Evolutionary conservation across 768 basidiomycete species (phyloP), one percentile per base, ranked within the genome.

Genomic region (Austroboletus festivus): DNA sequence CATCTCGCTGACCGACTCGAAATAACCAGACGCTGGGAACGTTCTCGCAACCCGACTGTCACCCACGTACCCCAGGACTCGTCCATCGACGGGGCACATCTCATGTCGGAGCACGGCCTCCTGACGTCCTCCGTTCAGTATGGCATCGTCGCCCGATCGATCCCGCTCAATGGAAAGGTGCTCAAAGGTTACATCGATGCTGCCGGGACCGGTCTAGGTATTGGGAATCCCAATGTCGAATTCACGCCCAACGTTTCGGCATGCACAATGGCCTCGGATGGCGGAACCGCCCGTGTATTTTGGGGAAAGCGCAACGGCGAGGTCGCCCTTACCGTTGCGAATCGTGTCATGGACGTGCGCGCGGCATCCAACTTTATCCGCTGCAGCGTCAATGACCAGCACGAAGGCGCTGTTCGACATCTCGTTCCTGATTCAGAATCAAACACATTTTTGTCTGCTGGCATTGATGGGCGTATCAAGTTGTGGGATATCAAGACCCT

Each of bases 281-380:
- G 85, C 4, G 78, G 79, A 5, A 82, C 82, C 1, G 87, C 79
- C 10, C 81, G 79, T 46, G 72, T 87, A 12, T 68, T 80, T 6
- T 92, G 89, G 90, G 90, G 89, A 4, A 85, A 80, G 56, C 69
- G 73, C 21, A 79, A 75, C 42, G 90, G 89, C 23, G 80, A 82
- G 46, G 75, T 93, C 8, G 75, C 81, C 0, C 71, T 88, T 24
- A 80, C 82, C 38, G 71, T 72, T 5, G 80, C 80, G 0, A 70
- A 69, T 20, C 77, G 75, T 30, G 79, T 78, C 18, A 83, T 88
- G 77, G 83, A 86, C 42, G 59, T 65, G 21, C 73, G 73, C 31
- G 71, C 74, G 2, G 67, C 68, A 11, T 74, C 76, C 20, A 75
- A 70, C 30, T 65, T 81, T 37, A 63, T 73, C 19, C 68, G 74